Conservation (phyloP, 306 rosid species). For the Acacia melanoxylon region DNA sequence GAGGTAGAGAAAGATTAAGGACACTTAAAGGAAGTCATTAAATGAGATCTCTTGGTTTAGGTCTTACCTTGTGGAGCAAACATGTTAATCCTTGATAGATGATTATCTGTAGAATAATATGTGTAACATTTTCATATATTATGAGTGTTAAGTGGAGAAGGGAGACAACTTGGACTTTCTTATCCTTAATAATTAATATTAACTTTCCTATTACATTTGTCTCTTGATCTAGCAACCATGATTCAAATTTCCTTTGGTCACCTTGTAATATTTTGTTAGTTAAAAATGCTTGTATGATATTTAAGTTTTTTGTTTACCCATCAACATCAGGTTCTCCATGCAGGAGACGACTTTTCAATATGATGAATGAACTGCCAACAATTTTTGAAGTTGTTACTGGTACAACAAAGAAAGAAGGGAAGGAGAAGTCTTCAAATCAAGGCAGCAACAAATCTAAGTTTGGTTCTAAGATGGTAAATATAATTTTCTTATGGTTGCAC, state of each 20-base stretch:
- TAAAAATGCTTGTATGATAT: slow-evolving; percentile 19
- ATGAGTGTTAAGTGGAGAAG: slow-evolving; percentile 6
- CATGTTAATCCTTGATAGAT: background rate
- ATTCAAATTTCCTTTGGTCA: slow-evolving; percentile 5
- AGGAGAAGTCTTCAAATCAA: too few species aligned
- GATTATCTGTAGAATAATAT: background rate
- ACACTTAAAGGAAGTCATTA: too few species aligned
- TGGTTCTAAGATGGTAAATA: too few species aligned
- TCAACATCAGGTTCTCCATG: slow-evolving; percentile 23
- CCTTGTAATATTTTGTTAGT: slow-evolving; percentile 16
- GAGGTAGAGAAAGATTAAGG: too few species aligned
- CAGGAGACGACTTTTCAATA: slow-evolving; percentile 79
- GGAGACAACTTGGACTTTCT: slow-evolving; percentile 12
- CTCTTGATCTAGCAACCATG: background rate
- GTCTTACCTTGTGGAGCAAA: background rate
- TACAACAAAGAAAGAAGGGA: slow-evolving; percentile 63
- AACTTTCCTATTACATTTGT: slow-evolving; percentile 2
- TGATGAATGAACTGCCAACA: slow-evolving; percentile 85
- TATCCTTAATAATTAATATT: background rate
- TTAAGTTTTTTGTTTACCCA: background rate
- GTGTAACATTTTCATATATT: slow-evolving; percentile 6
- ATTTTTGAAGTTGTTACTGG: slow-evolving; percentile 80
- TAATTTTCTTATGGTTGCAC: too few species aligned
- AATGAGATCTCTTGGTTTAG: too few species aligned
- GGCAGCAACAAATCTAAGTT: too few species aligned